These are phyloP conservation scores for Strobilomyces dryophilus DNA, from an alignment of 768 basidiomycete genomes.

Conservation along the genomic window DNA sequence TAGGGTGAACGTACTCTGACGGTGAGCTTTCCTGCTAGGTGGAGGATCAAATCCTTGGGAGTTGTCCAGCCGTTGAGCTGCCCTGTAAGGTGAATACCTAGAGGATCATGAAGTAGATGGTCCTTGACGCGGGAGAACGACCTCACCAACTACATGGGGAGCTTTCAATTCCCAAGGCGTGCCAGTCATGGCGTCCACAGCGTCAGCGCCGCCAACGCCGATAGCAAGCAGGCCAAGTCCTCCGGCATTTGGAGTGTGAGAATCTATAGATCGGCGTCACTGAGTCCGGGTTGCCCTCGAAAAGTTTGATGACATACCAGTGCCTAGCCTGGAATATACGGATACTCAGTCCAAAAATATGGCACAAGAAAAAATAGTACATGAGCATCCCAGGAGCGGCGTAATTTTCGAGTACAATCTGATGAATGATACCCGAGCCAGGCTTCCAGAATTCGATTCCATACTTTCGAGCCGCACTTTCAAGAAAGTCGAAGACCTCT, in stretches of 20 bases:
- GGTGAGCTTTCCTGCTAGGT: constrained; percentile 90
- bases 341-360: constrained; percentile 1
- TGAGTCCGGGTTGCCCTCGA: background rate
- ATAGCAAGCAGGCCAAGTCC: constrained; percentile 96
- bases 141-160: constrained; percentile 73
- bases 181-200: constrained; percentile 96
- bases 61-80: constrained; percentile 88
- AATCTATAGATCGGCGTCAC: constrained; percentile 50
- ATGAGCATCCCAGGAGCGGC: constrained; percentile 94
- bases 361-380: constrained; percentile 36
- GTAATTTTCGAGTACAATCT: constrained; percentile 97
- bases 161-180: constrained; percentile 98
- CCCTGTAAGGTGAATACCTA: constrained; percentile 87
- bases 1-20: constrained; percentile 61
- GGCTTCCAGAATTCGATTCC: constrained; percentile 99
- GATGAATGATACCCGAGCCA: constrained; percentile 89
- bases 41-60: constrained; percentile 93
- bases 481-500: constrained; percentile 96
- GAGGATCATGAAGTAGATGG: background rate
- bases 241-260: constrained; percentile 97
- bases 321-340: constrained; percentile 61
- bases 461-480: constrained; percentile 86
- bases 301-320: constrained; percentile 44
- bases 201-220: constrained; percentile 98
- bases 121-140: background rate